phyloP scores from a whole-genome alignment of 768 basidiomycete genomes.

The Hericium erinaceus region DNA sequence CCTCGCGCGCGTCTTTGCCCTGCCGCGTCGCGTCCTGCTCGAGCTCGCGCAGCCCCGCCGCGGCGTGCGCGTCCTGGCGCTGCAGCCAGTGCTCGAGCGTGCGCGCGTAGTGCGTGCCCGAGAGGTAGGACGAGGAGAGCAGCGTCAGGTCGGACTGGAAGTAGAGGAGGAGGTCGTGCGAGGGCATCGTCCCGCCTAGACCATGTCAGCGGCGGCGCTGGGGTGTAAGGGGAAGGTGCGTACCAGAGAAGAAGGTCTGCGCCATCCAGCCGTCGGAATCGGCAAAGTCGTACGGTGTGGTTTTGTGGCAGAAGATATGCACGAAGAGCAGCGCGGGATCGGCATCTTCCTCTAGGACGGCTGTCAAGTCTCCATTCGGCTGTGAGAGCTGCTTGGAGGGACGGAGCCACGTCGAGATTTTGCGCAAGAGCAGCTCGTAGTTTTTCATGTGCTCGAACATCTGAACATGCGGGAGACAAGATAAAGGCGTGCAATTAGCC shows the following conservation, averaged over 20 bases:
- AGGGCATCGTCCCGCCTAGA: slow-evolving; percentile 64
- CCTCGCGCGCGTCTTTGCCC: slow-evolving; percentile 37
- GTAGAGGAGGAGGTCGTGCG: slow-evolving; percentile 51
- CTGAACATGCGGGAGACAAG: slow-evolving; percentile 18
- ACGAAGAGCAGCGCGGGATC: slow-evolving; percentile 45
- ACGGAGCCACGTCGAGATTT: slow-evolving; percentile 56
- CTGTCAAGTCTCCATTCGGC: not conserved
- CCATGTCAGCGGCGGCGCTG: not conserved
- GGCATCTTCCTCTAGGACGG: slow-evolving; percentile 19
- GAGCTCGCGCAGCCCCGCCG: slow-evolving; percentile 39
- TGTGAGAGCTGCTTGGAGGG: slow-evolving; percentile 18
- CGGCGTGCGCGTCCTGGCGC: slow-evolving; percentile 43
- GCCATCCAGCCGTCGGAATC: slow-evolving; percentile 70
- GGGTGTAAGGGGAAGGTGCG: not conserved
- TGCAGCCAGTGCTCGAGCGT: slow-evolving; percentile 61
- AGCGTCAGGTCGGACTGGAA: slow-evolving; percentile 58
- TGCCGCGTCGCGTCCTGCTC: slow-evolving; percentile 38
- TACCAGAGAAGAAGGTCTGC: slow-evolving; percentile 59
- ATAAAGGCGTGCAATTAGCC: no score
- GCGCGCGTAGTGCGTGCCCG: slow-evolving; percentile 54
- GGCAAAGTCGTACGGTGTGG: slow-evolving; percentile 60
- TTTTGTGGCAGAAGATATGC: slow-evolving; percentile 61
- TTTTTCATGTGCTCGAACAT: slow-evolving; percentile 79
- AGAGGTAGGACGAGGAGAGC: slow-evolving; percentile 49
- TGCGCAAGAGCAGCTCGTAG: slow-evolving; percentile 50